Evolutionary conservation across 1,139 yeast genomes (phyloP).

Genomic region (Debaryomyces psychrophilus): DNA sequence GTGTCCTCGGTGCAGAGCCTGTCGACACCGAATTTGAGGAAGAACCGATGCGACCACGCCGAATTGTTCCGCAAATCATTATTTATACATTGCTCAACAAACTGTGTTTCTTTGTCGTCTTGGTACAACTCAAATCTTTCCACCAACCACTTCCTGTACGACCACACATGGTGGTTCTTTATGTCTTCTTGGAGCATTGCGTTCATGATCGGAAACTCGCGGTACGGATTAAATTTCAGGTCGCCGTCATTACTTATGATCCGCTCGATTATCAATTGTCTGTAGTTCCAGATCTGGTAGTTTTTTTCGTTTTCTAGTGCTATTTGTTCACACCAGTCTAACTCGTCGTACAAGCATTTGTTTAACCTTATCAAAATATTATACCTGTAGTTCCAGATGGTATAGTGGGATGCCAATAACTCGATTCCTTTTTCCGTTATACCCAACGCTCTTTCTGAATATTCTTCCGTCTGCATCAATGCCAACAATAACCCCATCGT

Average conservation of each 20-base stretch:
- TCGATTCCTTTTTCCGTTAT: conserved; percentile 67
- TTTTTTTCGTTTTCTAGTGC: conserved; percentile 83
- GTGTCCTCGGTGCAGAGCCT: conserved; percentile 10
- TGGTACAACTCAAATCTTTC: conserved; percentile 51
- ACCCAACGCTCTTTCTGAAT: conserved; percentile 69
- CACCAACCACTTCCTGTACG: conserved; percentile 83
- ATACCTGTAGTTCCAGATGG: conserved; percentile 83
- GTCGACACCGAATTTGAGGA: conserved; percentile 44
- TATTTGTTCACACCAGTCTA: conserved; percentile 76
- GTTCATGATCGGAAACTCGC: conserved; percentile 66
- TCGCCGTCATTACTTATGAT: conserved; percentile 24
- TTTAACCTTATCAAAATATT: conserved; percentile 51
- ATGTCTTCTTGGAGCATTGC: conserved; percentile 75
- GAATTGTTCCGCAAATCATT: conserved; percentile 84
- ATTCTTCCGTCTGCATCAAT: conserved; percentile 61
- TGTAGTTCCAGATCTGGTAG: conserved; percentile 95
- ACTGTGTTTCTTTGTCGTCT: conserved; percentile 53
- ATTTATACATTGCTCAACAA: conserved; percentile 51
- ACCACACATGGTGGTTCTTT: conserved; percentile 97
- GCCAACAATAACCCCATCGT: conserved; percentile 67
- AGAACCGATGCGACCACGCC: conserved; percentile 90
- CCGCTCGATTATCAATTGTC: conserved; percentile 59
- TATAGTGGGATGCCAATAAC: conserved; percentile 85
- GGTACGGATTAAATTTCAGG: conserved; percentile 41
- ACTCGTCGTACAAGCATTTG: conserved; percentile 49